These are phyloP conservation scores for Saururus chinensis DNA, from an alignment of 164 flowering plant genomes.

Conservation along the genomic window DNA sequence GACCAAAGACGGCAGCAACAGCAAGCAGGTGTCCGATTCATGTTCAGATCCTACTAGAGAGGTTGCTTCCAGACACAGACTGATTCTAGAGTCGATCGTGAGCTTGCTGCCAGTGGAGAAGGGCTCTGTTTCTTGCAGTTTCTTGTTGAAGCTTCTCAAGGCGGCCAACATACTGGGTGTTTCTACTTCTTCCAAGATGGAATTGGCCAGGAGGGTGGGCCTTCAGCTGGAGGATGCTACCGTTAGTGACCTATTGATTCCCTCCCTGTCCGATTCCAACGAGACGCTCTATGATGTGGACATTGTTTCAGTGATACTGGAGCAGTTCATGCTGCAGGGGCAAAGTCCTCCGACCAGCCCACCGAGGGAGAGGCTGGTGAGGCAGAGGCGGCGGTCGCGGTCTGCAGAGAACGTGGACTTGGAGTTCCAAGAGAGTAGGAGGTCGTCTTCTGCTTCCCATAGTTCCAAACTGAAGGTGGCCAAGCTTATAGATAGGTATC, in stretches of 20 bases:
- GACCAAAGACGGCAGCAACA: constrained; percentile 26
- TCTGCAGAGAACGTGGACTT: constrained; percentile 76
- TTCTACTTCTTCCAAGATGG: constrained; percentile 64
- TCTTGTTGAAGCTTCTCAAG: constrained; percentile 68
- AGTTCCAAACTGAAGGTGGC: constrained; percentile 82
- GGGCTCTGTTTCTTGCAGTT: constrained; percentile 70
- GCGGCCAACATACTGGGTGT: constrained; percentile 65
- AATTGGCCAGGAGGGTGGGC: constrained; percentile 71
- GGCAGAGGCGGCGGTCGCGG: constrained; percentile 56
- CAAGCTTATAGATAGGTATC: constrained; percentile 75
- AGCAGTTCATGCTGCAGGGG: constrained; percentile 73
- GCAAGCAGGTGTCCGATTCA: constrained; percentile 23
- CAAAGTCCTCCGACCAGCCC: constrained; percentile 89
- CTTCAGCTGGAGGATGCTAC: constrained; percentile 82
- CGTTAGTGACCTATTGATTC: constrained; percentile 66
- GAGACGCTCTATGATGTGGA: constrained; percentile 65
- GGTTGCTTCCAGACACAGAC: constrained; percentile 35
- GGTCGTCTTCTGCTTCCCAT: constrained; percentile 86
- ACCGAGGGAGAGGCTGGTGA: constrained; percentile 35
- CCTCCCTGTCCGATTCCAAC: constrained; percentile 32
- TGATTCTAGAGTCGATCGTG: constrained; percentile 75
- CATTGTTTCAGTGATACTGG: constrained; percentile 58
- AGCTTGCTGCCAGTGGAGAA: constrained; percentile 76
- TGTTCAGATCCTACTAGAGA: constrained; percentile 32
- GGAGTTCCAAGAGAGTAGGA: constrained; percentile 64